Percentiles rank a stretch among this genome's conserved stretches.
phyloP scores from a whole-genome alignment of 2,329 filamentous ascomycete genomes.

The Colletotrichum sp. region DNA sequence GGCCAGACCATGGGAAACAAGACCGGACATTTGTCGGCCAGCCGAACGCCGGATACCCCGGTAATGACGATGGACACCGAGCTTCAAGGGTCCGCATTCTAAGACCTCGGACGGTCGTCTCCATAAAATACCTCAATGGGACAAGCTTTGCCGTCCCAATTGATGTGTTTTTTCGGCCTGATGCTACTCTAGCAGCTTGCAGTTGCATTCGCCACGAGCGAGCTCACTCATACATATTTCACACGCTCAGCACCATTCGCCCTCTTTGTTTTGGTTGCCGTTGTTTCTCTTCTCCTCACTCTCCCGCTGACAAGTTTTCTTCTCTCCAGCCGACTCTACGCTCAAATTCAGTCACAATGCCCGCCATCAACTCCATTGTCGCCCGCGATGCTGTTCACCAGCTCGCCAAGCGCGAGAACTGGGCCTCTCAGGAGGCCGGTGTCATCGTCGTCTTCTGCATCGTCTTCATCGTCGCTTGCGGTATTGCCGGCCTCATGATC shows the following conservation, averaged over 20 bases:
- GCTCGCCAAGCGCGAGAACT: slow-evolving; percentile 47
- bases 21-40: background rate
- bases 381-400: slow-evolving; percentile 42
- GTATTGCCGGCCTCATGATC: slow-evolving; percentile 34
- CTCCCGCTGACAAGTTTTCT: background rate
- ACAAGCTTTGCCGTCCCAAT: background rate
- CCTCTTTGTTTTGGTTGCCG: background rate
- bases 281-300: background rate
- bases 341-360: slow-evolving; percentile 38
- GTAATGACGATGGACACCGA: slow-evolving; percentile 10
- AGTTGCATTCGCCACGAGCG: slow-evolving; percentile 8
- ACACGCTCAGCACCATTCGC: background rate
- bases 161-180: background rate
- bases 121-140: slow-evolving; percentile 19
- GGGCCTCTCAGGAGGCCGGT: slow-evolving; percentile 42
- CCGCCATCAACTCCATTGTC: slow-evolving; percentile 43
- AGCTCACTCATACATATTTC: slow-evolving; percentile 16
- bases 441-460: slow-evolving; percentile 50
- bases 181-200: background rate
- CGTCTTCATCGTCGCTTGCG: slow-evolving; percentile 43
- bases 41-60: slow-evolving; percentile 13
- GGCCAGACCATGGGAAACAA: background rate
- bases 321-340: slow-evolving; percentile 9
- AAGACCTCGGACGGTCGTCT: background rate
- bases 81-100: background rate